Evolutionary conservation across 140 eudicot species (phyloP).

Genomic region (Cichorium intybus): DNA sequence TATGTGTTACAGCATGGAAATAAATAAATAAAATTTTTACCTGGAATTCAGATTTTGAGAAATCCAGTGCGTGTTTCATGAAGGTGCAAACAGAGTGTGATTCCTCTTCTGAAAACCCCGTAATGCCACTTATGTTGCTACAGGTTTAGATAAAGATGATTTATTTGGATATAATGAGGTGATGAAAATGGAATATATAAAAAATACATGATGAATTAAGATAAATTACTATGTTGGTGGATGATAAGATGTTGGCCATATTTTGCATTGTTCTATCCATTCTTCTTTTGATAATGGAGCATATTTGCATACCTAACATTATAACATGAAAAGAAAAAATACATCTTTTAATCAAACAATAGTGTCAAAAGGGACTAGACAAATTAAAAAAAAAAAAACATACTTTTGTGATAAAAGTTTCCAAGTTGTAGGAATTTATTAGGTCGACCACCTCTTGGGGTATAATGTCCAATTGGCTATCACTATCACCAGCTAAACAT

Average conservation of each 20-base stretch:
- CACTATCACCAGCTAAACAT: conserved; percentile 60
- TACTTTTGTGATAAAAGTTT: conserved; percentile 75
- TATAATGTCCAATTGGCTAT: conserved; percentile 36
- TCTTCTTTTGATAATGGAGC: conserved; percentile 85
- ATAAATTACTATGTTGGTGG: conserved; percentile 81
- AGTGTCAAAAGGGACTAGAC: conserved; percentile 1
- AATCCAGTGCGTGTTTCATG: conserved; percentile 63
- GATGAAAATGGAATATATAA: conserved; percentile 8
- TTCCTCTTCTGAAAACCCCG: conserved; percentile 86
- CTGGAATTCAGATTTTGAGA: conserved; percentile 56
- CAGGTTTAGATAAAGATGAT: conserved; percentile 13
- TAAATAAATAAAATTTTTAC: conserved; percentile 20
- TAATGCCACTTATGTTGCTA: conserved; percentile 86
- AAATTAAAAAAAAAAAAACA: conserved; percentile 16
- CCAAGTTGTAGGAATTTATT: conserved; percentile 65
- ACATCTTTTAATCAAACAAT: not conserved
- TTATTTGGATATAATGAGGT: not conserved
- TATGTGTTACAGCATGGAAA: too few relatives aligned
- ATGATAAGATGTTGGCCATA: conserved; percentile 97
- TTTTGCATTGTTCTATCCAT: conserved; percentile 91
- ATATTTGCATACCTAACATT: conserved; percentile 53
- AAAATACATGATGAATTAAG: not conserved
- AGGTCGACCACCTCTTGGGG: conserved; percentile 63
- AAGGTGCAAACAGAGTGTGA: conserved; percentile 49
- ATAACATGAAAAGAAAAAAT: not conserved